phyloP scores from a whole-genome alignment of 345 rosid genomes.

The Citrus sp. region DNA sequence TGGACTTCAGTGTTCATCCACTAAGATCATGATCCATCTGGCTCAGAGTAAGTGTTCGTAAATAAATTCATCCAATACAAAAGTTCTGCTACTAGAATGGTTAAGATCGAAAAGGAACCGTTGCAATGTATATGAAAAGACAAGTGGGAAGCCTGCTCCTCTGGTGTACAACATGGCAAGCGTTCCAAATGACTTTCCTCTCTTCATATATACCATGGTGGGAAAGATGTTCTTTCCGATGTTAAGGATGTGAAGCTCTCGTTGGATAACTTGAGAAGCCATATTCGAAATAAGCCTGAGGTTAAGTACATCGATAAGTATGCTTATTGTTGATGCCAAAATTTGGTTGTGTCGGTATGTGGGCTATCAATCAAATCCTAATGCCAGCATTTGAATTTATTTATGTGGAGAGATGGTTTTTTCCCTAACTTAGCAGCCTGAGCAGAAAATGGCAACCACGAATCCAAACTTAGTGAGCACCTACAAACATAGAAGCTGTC shows the following conservation, averaged over 20 bases:
- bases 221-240: slow-evolving; percentile 41
- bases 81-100: too few species aligned
- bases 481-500: too few species aligned
- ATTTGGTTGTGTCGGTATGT: too few species aligned
- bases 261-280: slow-evolving; percentile 33
- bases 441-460: too few species aligned
- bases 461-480: too few species aligned
- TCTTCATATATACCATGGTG: slow-evolving; percentile 45
- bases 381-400: too few species aligned
- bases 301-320: slow-evolving; percentile 24
- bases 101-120: slow-evolving; percentile 41
- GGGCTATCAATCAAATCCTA: too few species aligned
- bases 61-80: too few species aligned
- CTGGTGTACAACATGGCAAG: slow-evolving; percentile 29
- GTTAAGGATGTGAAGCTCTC: slow-evolving; percentile 32
- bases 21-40: slow-evolving; percentile 51
- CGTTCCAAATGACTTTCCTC: slow-evolving; percentile 41
- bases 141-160: too few species aligned
- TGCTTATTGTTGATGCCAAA: slow-evolving; percentile 6
- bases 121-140: slow-evolving; percentile 31
- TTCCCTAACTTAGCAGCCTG: too few species aligned
- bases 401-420: too few species aligned
- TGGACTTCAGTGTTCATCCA: slow-evolving; percentile 39
- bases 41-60: slow-evolving; percentile 39
- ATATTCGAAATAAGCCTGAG: slow-evolving; percentile 29